phyloP scores from a whole-genome alignment of 768 basidiomycete species.

The Cubamyces sp. region DNA sequence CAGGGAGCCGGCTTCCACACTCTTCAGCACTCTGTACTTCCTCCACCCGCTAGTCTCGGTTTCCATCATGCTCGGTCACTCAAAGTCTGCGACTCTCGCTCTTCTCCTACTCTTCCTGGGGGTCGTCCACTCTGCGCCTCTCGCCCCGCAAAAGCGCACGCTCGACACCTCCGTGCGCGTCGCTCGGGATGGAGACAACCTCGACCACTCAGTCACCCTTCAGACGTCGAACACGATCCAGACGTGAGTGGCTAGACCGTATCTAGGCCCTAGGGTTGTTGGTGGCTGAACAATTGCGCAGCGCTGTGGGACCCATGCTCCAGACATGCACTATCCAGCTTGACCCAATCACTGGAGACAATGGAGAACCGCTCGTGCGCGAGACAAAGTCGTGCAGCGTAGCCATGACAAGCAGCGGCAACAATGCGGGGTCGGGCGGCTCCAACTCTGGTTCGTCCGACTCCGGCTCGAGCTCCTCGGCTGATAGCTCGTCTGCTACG shows the following conservation, averaged over 20 bases:
- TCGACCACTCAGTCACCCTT: slow-evolving; percentile 40
- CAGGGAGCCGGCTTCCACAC: slow-evolving; percentile 31
- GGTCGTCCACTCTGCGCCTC: slow-evolving; percentile 36
- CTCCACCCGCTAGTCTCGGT: slow-evolving; percentile 21
- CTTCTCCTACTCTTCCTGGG: slow-evolving; percentile 32
- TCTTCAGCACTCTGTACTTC: slow-evolving; percentile 25
- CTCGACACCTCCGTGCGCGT: slow-evolving; percentile 16
- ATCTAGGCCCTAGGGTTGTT: neutral
- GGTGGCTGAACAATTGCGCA: neutral
- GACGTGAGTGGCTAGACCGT: slow-evolving; percentile 41
- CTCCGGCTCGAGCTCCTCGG: slow-evolving; percentile 12
- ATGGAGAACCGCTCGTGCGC: slow-evolving; percentile 37
- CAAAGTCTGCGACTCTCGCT: slow-evolving; percentile 26
- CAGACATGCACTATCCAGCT: slow-evolving; percentile 42
- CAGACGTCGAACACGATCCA: slow-evolving; percentile 41
- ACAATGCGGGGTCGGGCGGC: slow-evolving; percentile 14
- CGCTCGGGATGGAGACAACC: slow-evolving; percentile 30
- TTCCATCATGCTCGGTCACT: slow-evolving; percentile 34
- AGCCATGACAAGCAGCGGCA: slow-evolving; percentile 15
- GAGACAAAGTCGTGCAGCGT: slow-evolving; percentile 39
- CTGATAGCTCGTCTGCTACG: slow-evolving; percentile 7
- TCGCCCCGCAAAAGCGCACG: slow-evolving; percentile 20
- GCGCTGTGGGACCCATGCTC: slow-evolving; percentile 37
- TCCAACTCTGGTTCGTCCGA: slow-evolving; percentile 8
- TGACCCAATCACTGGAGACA: slow-evolving; percentile 37